Evolutionary conservation across 441 rosid genomes (phyloP), one percentile per base, ranked within the genome.

Genomic region (Capsella rubella): DNA sequence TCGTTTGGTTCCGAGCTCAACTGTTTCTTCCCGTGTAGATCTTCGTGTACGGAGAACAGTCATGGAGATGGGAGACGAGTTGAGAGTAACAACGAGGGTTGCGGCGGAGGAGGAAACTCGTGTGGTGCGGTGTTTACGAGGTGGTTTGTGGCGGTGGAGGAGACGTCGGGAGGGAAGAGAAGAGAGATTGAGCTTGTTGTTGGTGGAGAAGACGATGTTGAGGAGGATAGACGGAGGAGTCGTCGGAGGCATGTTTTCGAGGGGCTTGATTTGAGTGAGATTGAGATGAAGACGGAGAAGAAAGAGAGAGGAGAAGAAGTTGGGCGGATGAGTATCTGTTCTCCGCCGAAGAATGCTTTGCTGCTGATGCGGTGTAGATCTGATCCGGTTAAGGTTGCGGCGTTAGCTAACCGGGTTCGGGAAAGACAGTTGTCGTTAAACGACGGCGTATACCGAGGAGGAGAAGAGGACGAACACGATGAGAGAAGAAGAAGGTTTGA

Each of bases 361-460:
- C 79, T 92, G 73, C 42, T 92, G 74, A 94, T 94, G 99, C 81
- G 97, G 62, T 94, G 97, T 69, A 88, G 97, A 89, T 92, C 97
- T 79, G 99, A 95, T 66, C 97, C 99, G 72, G 94, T 92, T 4
- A 90, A 85, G 80, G 87, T 95, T 85, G 92, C 97, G 40, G 94
- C 95, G 46, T 84, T 92, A 1, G 89, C 94, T 53, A 92, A 84
- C 76, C 83, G 84, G 64, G 89, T 87, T 31, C 64, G 79, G 8
- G 82, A 79, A 46, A 69, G 72, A 25, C 90, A 89, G 21, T 15
- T 73, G 64, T 74, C 79, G 14, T 47, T 72, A 4, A 57, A 73
- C 42, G 75, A 62, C 0, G n/a, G 28, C 28, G 80, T 60, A 0
- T 46, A 46, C 16, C 70, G 54, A 31, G 78, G 52, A 28, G 2